phyloP scores from a whole-genome alignment of 2,329 filamentous ascomycete genomes.

The Aspergillus sp. region DNA sequence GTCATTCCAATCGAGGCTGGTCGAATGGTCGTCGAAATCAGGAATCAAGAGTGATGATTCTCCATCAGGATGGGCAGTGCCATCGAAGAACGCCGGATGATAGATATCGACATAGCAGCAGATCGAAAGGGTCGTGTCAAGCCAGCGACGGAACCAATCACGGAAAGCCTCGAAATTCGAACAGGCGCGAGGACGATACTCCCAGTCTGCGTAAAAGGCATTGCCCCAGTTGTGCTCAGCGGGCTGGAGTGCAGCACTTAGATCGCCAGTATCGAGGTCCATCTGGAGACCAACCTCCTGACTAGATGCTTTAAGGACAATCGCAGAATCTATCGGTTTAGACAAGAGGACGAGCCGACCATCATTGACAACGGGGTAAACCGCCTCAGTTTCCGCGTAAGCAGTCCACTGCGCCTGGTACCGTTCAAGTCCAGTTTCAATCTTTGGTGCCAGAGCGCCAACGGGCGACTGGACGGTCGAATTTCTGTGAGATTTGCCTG shows the following conservation, averaged over 20 bases:
- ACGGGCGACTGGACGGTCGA: neutral
- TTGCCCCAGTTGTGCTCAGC: slow-evolving; percentile 7
- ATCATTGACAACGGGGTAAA: slow-evolving; percentile 11
- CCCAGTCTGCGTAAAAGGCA: slow-evolving; percentile 17
- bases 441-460: neutral
- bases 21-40: slow-evolving; percentile 10
- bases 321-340: slow-evolving; percentile 8
- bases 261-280: neutral
- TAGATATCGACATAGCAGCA: slow-evolving; percentile 18
- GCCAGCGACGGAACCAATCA: slow-evolving; percentile 17
- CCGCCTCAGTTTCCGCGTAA: slow-evolving; percentile 9
- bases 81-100: slow-evolving; percentile 26
- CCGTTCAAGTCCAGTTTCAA: neutral
- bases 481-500: neutral
- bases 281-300: neutral
- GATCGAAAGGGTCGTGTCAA: slow-evolving; percentile 14
- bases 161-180: slow-evolving; percentile 10
- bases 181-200: slow-evolving; percentile 14
- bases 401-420: slow-evolving; percentile 6
- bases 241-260: neutral
- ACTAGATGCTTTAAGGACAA: slow-evolving; percentile 1
- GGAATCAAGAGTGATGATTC: slow-evolving; percentile 16
- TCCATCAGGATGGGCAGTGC: slow-evolving; percentile 25
- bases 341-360: slow-evolving; percentile 7
- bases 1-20: slow-evolving; percentile 12